A percentile compares a stretch with the other conserved stretches of the same genome.
These are phyloP conservation scores for Salix viminalis DNA, from an alignment of 345 rosid species.

Conservation along the genomic window DNA sequence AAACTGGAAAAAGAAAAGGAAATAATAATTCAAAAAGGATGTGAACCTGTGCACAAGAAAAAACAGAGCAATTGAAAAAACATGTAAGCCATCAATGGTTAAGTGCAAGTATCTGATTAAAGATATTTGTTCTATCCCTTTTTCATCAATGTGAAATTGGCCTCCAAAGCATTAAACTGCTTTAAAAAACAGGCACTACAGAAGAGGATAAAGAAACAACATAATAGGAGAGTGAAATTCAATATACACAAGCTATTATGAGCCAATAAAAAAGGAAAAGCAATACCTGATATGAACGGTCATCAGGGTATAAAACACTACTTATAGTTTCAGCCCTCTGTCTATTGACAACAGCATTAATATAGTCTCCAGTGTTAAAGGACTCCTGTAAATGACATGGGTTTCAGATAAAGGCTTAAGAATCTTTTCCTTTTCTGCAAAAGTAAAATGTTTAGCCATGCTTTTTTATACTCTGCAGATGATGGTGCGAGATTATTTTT, in stretches of 20 bases:
- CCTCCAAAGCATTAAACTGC: neutral
- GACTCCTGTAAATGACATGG: constrained; percentile 29
- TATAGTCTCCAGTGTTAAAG: constrained; percentile 45
- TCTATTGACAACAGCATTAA: constrained; percentile 43
- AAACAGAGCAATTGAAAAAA: too few species aligned
- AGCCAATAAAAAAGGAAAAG: constrained; percentile 7
- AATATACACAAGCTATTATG: constrained; percentile 3
- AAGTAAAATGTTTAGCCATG: neutral
- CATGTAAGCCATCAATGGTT: neutral
- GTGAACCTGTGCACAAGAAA: neutral
- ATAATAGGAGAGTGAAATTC: neutral
- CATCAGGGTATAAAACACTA: constrained; percentile 43
- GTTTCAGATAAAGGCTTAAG: constrained; percentile 5
- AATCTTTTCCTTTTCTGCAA: neutral
- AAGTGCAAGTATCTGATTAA: neutral
- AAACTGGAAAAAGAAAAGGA: neutral
- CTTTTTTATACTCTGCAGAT: neutral
- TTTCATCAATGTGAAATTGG: neutral
- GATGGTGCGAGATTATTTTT: too few species aligned
- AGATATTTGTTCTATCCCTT: neutral
- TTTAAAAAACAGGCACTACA: neutral
- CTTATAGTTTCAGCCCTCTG: constrained; percentile 47
- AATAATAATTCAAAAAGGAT: neutral
- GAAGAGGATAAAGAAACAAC: neutral
- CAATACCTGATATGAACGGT: constrained; percentile 40